Conservation (phyloP, 1,139 yeast genomes). For the Suhomyces anneliseae region DNA sequence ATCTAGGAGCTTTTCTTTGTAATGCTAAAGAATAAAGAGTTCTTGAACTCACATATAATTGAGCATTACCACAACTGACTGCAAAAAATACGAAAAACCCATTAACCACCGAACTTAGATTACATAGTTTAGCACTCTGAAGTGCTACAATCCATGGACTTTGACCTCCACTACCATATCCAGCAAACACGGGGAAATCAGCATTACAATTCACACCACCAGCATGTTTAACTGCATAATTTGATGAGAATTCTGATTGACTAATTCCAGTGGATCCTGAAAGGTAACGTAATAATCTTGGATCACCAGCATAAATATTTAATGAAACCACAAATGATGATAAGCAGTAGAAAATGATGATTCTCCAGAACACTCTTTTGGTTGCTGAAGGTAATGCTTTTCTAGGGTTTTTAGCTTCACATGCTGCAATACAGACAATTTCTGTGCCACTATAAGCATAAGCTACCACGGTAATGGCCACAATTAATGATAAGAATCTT, state of each 20-base stretch:
- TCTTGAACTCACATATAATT: constrained; percentile 75
- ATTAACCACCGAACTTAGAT: constrained; percentile 60
- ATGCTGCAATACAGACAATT: constrained; percentile 80
- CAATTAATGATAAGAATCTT: constrained; percentile 60
- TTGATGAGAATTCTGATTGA: constrained; percentile 22
- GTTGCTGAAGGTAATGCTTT: constrained; percentile 79
- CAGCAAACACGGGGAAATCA: constrained; percentile 41
- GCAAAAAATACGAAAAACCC: constrained; percentile 74
- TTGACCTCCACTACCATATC: constrained; percentile 60
- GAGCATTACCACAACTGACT: constrained; percentile 74
- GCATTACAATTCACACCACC: constrained; percentile 43
- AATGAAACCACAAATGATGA: constrained; percentile 73
- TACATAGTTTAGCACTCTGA: constrained; percentile 66
- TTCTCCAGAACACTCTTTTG: constrained; percentile 69
- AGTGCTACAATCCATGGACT: constrained; percentile 83
- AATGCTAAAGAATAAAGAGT: constrained; percentile 74
- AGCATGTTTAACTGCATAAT: constrained; percentile 37
- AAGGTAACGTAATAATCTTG: constrained; percentile 58
- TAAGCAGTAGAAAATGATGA: constrained; percentile 64
- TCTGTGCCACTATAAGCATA: constrained; percentile 83
- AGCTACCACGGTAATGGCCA: constrained; percentile 64
- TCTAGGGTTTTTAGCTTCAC: constrained; percentile 82
- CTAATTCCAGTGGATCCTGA: constrained; percentile 36
- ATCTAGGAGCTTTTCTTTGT: constrained; percentile 65
- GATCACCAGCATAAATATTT: constrained; percentile 74